Evolutionary conservation across 805 yeast genomes (phyloP), one percentile per base, ranked within the genome.

Genomic region (Wickerhamiella sergipiensis): DNA sequence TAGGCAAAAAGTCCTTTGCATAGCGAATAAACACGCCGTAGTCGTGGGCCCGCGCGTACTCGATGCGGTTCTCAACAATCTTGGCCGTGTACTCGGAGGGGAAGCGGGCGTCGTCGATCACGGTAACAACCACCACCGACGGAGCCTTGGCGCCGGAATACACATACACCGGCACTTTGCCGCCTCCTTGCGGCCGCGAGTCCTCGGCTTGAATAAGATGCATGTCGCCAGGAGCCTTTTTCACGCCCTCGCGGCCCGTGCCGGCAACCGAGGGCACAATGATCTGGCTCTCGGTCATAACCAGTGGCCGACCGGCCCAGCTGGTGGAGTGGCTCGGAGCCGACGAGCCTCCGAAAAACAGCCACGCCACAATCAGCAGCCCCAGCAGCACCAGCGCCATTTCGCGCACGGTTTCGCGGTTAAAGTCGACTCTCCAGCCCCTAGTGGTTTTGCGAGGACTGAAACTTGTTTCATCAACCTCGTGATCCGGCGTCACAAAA

Each of bases 11-110:
- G 64, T 92, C 97, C 65, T 86, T 89, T 33, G 75, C 65, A 85
- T 90, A 88, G 53, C 96, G 76, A 22, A 85, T 78, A 61, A 87
- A 90, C 24, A 87, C 67, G 31, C 95, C 97, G 64, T 81, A 90
- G 39, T 77, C 77, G 61, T 86, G 88, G 12, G 71, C 71, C 64
- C 82, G 85, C 6, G 95, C 95, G 63, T 89, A 90, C 64, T 87
- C 89, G 26, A 85, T 83, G 61, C 97, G 76, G 67, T 90, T 90
- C 64, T 87, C 94, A 18, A 87, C 83, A 50, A 89, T 72, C 54
- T 76, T 77, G 17, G 81, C 78, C 47, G 85, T 67, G 44, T 81
- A 78, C 19, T 77, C 77, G 42, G 76, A 61, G 31, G 82, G 79
- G 61, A 80, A 82, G 54, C 74, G 76, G 51, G 81, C 86, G 62